Evolutionary conservation across 2,329 filamentous ascomycete species (phyloP), one percentile per base, ranked within the genome.

Genomic region (Onygenales sp.): DNA sequence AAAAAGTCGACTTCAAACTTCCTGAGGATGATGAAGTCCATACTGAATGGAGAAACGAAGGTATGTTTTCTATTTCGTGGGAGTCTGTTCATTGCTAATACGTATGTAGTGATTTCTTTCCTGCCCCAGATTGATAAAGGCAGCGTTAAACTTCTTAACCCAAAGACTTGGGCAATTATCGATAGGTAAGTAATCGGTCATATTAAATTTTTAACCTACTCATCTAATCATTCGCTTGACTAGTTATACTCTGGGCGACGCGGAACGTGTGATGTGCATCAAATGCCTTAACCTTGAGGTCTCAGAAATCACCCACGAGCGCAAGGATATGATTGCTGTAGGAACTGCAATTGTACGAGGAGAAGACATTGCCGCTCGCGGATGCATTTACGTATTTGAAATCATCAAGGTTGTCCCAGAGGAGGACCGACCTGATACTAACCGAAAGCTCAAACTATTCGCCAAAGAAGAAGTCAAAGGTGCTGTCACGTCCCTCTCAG

Each of bases 401-500:
- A 81, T 98, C 33, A 90, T 95, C 54, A 82, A 85, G 36, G 93
- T 98, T 34, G 92, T 96, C 1, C 92, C 93, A 0, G 85, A 96
- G 57, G 90, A 90, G 0, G 88, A 84, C 14, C 81, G 81, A 6
- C 88, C 90, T 0, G 91, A 96, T 67, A 95, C 88, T 1, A 87
- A 90, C 67, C 85, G 84, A 59, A 88, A 84, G 60, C 76, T 98
- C 36, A 94, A 95, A 66, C 79, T 94, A 3, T 79, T 96, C 13
- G 87, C 88, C 4, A 87, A 87, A 62, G 93, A 98, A 67, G 88
- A 95, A 50, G 90, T 97, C 31, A 87, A 93, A 49, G 93, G 93
- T 8, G 89, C 89, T 3, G 88, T 98, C 27, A 95, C 92, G 11
- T 87, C 88, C 0, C 70, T 98, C 9, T 89, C 86, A 0, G 85